A percentile compares a stretch with the other conserved stretches of the same genome.
Evolutionary conservation across 208 protist species (phyloP).

Genomic region (Trypanosoma avium): DNA sequence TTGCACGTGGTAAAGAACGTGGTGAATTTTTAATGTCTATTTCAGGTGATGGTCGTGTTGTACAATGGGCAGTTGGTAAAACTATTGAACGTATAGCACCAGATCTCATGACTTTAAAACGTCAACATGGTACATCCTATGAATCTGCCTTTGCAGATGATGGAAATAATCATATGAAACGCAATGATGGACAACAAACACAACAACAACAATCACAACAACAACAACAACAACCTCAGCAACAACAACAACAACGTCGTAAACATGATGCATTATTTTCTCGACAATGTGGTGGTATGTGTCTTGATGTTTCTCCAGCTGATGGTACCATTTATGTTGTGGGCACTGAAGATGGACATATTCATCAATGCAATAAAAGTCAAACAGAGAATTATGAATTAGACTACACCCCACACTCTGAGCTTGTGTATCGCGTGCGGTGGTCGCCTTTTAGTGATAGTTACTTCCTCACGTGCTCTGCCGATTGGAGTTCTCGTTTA

Average conservation of each 20-base stretch:
- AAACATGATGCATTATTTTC: slow-evolving; percentile 90
- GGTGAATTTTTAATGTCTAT: slow-evolving; percentile 95
- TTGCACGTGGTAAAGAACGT: slow-evolving; percentile 82
- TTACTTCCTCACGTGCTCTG: slow-evolving; percentile 94
- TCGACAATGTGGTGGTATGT: slow-evolving; percentile 92
- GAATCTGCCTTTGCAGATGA: slow-evolving; percentile 76
- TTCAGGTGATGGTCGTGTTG: slow-evolving; percentile 94
- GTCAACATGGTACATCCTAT: slow-evolving; percentile 63
- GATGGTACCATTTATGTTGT: slow-evolving; percentile 93
- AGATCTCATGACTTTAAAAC: slow-evolving; percentile 93
- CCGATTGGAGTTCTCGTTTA: slow-evolving; percentile 96
- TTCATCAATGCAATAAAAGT: slow-evolving; percentile 96
- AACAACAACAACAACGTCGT: slow-evolving; percentile 10
- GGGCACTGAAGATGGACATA: slow-evolving; percentile 94
- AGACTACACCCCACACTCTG: slow-evolving; percentile 90
- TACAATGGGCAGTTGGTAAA: slow-evolving; percentile 96
- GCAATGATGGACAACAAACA: background rate
- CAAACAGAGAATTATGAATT: slow-evolving; percentile 96
- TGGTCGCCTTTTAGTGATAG: slow-evolving; percentile 92
- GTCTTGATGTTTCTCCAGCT: slow-evolving; percentile 89
- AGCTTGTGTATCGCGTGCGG: slow-evolving; percentile 93
- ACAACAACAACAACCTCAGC: slow-evolving; percentile 12
- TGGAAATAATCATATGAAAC: background rate
- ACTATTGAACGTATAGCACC: slow-evolving; percentile 84
- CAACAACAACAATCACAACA: background rate